Evolutionary conservation across 306 rosid species (phyloP).

Genomic region (Senna siamea): DNA sequence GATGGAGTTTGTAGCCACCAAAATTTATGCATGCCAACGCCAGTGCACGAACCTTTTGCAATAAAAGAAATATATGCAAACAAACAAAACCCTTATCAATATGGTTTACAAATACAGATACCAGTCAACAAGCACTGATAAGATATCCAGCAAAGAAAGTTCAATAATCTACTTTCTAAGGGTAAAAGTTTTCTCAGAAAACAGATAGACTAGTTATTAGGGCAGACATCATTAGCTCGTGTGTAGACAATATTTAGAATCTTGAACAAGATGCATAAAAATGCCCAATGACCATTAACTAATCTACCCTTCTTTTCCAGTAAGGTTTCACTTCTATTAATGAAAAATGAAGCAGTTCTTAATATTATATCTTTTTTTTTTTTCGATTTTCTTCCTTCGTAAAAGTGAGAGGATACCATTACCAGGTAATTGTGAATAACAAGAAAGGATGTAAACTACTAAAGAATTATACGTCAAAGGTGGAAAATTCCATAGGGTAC

Average conservation of each 20-base stretch:
- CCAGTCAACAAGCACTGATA: background rate
- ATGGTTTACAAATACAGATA: slow-evolving; percentile 8
- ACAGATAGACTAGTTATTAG: background rate
- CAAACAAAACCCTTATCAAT: slow-evolving; percentile 28
- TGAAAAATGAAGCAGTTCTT: background rate
- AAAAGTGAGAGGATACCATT: background rate
- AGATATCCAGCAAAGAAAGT: slow-evolving; percentile 11
- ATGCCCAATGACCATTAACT: background rate
- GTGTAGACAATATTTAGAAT: background rate
- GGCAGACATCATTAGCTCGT: background rate
- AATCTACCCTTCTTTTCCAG: background rate
- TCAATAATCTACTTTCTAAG: background rate
- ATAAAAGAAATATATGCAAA: background rate
- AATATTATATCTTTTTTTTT: background rate
- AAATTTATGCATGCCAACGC: slow-evolving; percentile 77
- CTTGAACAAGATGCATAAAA: background rate
- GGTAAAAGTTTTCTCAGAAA: too few species aligned
- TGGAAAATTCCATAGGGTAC: background rate
- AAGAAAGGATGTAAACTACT: background rate
- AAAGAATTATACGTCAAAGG: slow-evolving; percentile 5
- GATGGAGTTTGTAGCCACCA: slow-evolving; percentile 88
- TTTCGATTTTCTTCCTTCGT: background rate
- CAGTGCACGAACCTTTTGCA: slow-evolving; percentile 65
- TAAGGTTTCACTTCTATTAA: slow-evolving; percentile 2
- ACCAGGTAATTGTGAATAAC: background rate